phyloP scores from a whole-genome alignment of 352 stramenopile genomes.

The Phytophthora pistaciae region DNA sequence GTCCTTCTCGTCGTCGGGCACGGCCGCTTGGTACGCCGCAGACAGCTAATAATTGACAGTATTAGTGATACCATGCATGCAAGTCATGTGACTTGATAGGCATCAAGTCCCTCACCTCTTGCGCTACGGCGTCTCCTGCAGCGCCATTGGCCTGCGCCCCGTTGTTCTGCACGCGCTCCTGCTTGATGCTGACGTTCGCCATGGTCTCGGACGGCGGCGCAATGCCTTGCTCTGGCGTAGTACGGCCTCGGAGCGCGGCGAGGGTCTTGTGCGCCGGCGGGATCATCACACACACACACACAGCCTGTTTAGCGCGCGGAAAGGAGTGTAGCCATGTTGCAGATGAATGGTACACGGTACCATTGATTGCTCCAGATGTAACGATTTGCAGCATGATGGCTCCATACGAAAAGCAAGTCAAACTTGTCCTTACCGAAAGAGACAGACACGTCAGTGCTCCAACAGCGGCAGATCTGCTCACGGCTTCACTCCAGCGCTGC shows the following conservation, averaged over 20 bases:
- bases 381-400: neutral
- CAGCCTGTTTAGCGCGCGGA: neutral
- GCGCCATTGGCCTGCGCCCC: neutral
- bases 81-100: too few species aligned
- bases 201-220: neutral
- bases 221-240: neutral
- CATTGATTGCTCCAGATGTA: neutral
- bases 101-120: conserved; percentile 9
- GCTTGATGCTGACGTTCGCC: conserved; percentile 24
- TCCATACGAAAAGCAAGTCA: neutral
- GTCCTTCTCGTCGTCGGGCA: conserved; percentile 15
- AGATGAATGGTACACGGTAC: neutral
- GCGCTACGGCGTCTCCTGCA: neutral
- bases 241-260: too few species aligned
- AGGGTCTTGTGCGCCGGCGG: too few species aligned
- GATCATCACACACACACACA: too few species aligned
- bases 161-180: conserved; percentile 16
- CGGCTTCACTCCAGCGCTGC: neutral
- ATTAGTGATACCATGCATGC: neutral
- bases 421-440: neutral
- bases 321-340: neutral
- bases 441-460: neutral
- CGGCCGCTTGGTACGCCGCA: conserved; percentile 15
- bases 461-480: neutral
- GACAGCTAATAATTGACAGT: conserved; percentile 14